These are phyloP conservation scores for Talaromyces sp. DNA, from an alignment of 2,329 filamentous ascomycete species.

Conservation along the genomic window DNA sequence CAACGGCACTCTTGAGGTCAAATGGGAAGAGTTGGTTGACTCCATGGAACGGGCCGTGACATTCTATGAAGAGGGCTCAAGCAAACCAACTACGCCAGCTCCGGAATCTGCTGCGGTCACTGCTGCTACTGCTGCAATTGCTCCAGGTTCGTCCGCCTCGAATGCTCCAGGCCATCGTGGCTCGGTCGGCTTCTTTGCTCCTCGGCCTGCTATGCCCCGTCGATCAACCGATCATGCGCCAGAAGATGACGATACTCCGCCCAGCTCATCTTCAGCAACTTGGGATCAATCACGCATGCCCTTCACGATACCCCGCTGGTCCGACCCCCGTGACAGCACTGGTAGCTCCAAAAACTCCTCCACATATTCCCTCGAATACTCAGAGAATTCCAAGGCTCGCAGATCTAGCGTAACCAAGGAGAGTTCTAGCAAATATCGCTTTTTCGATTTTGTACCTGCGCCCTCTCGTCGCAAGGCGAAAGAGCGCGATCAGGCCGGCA, in stretches of 20 bases:
- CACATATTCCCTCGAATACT: constrained; percentile 47
- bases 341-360: constrained; percentile 52
- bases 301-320: constrained; percentile 44
- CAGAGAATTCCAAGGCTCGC: constrained; percentile 39
- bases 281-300: constrained; percentile 48
- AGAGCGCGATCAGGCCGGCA: constrained; percentile 40
- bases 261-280: constrained; percentile 46
- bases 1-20: constrained; percentile 48
- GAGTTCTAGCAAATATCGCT: constrained; percentile 44
- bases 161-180: constrained; percentile 37
- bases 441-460: constrained; percentile 49
- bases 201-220: constrained; percentile 41
- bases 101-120: constrained; percentile 30
- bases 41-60: constrained; percentile 50
- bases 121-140: constrained; percentile 31
- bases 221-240: constrained; percentile 42
- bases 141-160: constrained; percentile 20
- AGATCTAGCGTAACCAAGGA: constrained; percentile 44
- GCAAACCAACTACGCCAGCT: constrained; percentile 42
- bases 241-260: constrained; percentile 50
- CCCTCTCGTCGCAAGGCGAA: constrained; percentile 46
- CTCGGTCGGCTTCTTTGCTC: constrained; percentile 45
- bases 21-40: constrained; percentile 54
- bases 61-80: constrained; percentile 44
- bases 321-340: constrained; percentile 46